Evolutionary conservation across 305 asterid species (phyloP).

Genomic region (Euphrasia arctica): DNA sequence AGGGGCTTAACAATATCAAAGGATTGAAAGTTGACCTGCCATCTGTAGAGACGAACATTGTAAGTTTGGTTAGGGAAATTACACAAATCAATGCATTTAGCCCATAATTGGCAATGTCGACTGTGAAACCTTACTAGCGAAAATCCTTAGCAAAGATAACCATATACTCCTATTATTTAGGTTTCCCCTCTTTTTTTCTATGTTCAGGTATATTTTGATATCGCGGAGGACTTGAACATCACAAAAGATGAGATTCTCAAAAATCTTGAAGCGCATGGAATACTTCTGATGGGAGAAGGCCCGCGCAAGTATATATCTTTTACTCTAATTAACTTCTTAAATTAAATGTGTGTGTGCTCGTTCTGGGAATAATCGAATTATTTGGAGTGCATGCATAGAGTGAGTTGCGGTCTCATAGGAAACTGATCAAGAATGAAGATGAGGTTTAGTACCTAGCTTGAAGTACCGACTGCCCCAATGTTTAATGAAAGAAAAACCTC

Average conservation of each 20-base stretch:
- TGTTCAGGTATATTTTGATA: constrained; percentile 66
- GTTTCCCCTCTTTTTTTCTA: background rate
- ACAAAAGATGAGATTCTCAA: constrained; percentile 49
- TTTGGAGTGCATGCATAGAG: background rate
- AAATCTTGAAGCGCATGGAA: constrained; percentile 60
- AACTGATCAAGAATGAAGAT: background rate
- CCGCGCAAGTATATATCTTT: constrained; percentile 47
- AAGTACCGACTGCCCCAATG: too few relatives aligned
- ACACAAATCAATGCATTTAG: background rate
- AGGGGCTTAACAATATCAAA: constrained; percentile 64
- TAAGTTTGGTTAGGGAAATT: constrained; percentile 35
- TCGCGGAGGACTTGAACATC: constrained; percentile 41
- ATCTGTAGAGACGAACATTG: constrained; percentile 89
- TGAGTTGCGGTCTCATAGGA: background rate
- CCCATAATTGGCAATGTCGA: too few relatives aligned
- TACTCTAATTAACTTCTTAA: constrained; percentile 8
- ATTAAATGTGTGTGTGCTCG: background rate
- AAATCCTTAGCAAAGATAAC: background rate
- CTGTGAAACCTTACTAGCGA: background rate
- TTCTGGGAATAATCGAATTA: background rate
- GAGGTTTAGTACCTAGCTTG: background rate
- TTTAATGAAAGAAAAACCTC: background rate
- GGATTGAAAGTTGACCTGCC: constrained; percentile 70
- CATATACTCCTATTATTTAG: background rate
- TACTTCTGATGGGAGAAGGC: constrained; percentile 62